Conservation (phyloP, 495 filamentous ascomycete genomes). For the Lichina pygmaea region DNA sequence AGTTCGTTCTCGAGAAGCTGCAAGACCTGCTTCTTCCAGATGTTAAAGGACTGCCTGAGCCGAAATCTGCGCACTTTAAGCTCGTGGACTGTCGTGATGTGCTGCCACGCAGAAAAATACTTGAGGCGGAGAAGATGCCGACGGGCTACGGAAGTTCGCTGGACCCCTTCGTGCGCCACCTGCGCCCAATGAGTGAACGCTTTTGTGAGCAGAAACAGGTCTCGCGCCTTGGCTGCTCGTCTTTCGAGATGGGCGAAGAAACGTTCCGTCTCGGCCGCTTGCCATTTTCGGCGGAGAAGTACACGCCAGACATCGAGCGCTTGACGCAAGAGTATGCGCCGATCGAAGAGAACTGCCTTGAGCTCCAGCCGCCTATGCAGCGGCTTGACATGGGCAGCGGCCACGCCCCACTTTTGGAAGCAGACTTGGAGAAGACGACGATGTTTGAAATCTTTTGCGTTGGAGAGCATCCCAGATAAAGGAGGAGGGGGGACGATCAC, state of each 20-base stretch:
- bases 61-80: constrained; percentile 36
- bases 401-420: constrained; percentile 26
- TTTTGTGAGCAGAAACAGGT: constrained; percentile 39
- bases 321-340: constrained; percentile 22
- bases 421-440: constrained; percentile 7
- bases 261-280: constrained; percentile 23
- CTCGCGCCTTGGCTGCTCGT: constrained; percentile 31
- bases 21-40: constrained; percentile 23
- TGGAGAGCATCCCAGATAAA: constrained; percentile 24
- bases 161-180: constrained; percentile 28
- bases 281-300: constrained; percentile 17
- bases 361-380: constrained; percentile 19
- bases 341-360: constrained; percentile 24
- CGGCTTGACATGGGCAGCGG: constrained; percentile 18
- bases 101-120: constrained; percentile 55
- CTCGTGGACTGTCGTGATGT: constrained; percentile 42
- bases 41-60: constrained; percentile 25
- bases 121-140: constrained; percentile 40
- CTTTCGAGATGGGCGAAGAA: constrained; percentile 34
- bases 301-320: constrained; percentile 30
- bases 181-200: constrained; percentile 53
- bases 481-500: constrained; percentile 24
- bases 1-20: constrained; percentile 11
- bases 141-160: constrained; percentile 30
- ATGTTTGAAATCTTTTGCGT: constrained; percentile 31